Conservation (phyloP, 768 basidiomycete species). For the Leccinum olivaceopallidum region DNA sequence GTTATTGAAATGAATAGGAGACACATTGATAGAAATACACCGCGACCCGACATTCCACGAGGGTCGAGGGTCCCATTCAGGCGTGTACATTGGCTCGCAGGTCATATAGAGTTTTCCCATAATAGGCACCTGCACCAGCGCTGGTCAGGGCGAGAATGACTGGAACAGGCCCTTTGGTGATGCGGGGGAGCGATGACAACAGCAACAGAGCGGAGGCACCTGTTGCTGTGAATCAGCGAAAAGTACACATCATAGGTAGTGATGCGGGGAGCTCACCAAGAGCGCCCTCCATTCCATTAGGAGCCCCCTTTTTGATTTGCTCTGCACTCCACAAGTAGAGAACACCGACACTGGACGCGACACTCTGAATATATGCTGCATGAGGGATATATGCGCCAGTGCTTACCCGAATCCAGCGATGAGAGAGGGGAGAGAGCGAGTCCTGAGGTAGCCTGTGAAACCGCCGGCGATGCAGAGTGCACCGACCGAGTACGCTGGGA, state of each 20-base stretch:
- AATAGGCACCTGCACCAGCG: conserved; percentile 62
- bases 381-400: conserved; percentile 21
- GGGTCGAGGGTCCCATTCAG: conserved; percentile 4
- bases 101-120: conserved; percentile 57
- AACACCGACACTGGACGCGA: conserved; percentile 59
- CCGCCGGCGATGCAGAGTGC: conserved; percentile 77
- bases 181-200: conserved; percentile 71
- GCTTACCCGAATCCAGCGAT: conserved; percentile 76
- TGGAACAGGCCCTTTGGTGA: conserved; percentile 75
- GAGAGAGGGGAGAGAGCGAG: conserved; percentile 78
- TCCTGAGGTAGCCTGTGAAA: conserved; percentile 66
- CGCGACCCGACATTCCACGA: neutral
- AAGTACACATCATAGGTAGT: neutral
- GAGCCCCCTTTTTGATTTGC: conserved; percentile 67
- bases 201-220: conserved; percentile 77
- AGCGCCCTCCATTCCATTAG: conserved; percentile 77
- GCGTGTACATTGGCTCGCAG: conserved; percentile 24
- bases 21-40: conserved; percentile 15
- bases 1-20: neutral
- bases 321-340: conserved; percentile 82
- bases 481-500: conserved; percentile 80
- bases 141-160: conserved; percentile 61
- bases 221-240: conserved; percentile 25
- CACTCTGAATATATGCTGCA: neutral
- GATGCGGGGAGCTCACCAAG: conserved; percentile 51